Base-by-base conservation (phyloP, 2,329 filamentous ascomycete species). In the Scedosporium dehoogii region DNA sequence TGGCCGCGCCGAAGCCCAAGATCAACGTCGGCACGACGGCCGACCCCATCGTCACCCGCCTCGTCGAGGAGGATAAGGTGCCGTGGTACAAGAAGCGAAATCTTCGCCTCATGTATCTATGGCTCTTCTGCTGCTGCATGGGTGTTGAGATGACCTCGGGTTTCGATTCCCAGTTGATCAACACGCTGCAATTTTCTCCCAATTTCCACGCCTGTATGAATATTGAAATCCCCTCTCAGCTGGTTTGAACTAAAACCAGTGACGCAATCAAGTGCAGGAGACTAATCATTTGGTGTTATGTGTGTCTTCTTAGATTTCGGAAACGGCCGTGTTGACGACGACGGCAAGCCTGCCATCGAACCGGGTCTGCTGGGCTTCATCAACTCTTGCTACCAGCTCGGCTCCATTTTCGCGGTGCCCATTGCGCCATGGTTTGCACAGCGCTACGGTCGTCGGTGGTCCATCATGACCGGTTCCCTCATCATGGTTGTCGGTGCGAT, bases 81-180 rank as follows among this genome's bases (percentile, higher is more conserved):
- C 73, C 73, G 66, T 83, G 80, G 81, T 83, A 79, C 73, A 78
- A 77, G 66, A 84, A 84, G 67, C 78, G 74, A 0, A 83, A 84
- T 64, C 73, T 84, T 33, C 75, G 81, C 53, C 64, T 68, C 3
- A 73, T 85, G 61, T 85, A 84, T 67, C 67, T 83, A 3, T 69
- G 78, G 61, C 73, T 84, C 60, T 79, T 84, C 53, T 75, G 79
- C 10, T 79, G 79, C 57, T 82, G 79, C 67, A 79, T 84, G 70
- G 81, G 81, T 60, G 80, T 84, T 21, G 81, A 84, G 69, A 81
- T 82, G 64, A 84, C 81, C 0, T 81, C 79, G 3, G 81, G 81
- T 0, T 84, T 83, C 61, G 81, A 84, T 67, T 80, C 77, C 3
- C 80, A 72, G 62, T 65, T 72, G n/a, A 72, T 72, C 67, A 77